A percentile compares a stretch with the other conserved stretches of the same genome.
Conservation (phyloP, 345 rosid genomes). For the Xanthoceras sorbifolium region DNA sequence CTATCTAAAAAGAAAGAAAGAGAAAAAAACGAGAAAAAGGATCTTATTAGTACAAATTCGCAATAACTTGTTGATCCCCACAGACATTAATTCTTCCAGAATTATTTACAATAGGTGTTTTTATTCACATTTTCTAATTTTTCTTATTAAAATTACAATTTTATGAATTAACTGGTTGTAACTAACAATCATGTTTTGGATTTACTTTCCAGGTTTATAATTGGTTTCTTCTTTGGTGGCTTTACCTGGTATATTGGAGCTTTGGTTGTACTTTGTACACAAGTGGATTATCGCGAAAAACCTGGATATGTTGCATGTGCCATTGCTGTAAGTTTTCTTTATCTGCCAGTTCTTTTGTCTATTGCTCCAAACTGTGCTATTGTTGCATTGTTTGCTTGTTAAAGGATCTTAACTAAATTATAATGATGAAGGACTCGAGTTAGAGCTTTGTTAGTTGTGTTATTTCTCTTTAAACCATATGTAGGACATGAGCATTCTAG, state of each 20-base stretch:
- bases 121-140: too few relatives aligned
- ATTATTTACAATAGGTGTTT: too few relatives aligned
- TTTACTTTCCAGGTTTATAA: conserved; percentile 53
- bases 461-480: background rate
- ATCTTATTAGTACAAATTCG: background rate
- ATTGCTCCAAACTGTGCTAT: background rate
- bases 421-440: background rate
- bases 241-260: conserved; percentile 87
- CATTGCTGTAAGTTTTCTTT: conserved; percentile 59
- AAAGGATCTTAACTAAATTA: background rate
- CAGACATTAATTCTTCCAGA: background rate
- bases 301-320: conserved; percentile 85
- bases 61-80: background rate
- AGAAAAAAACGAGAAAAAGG: too few relatives aligned
- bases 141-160: too few relatives aligned
- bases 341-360: background rate
- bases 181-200: background rate
- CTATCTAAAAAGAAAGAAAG: background rate
- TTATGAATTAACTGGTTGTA: background rate
- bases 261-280: conserved; percentile 51
- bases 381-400: background rate
- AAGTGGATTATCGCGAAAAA: conserved; percentile 73
- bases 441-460: background rate
- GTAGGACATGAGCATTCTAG: background rate
- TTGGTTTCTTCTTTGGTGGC: conserved; percentile 85